Evolutionary conservation across 106 monocot species (phyloP).

Genomic region (Dendrobium nobile): DNA sequence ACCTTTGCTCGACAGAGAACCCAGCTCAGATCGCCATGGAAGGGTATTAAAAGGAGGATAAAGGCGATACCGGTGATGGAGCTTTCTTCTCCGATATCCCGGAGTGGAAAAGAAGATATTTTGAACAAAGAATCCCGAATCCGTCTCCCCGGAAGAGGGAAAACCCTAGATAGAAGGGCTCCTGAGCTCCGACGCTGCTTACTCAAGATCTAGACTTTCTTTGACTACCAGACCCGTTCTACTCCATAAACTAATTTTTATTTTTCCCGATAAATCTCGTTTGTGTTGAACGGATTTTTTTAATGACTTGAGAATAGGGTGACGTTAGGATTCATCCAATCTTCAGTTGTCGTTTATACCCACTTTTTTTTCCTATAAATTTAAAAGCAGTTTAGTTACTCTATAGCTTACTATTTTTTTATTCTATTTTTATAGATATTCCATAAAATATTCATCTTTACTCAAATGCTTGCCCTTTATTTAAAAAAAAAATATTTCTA

Average conservation of each 20-base stretch:
- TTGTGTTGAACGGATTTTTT: background rate
- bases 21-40: background rate
- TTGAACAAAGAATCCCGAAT: background rate
- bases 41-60: background rate
- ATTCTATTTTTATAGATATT: too few relatives aligned
- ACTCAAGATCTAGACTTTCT: background rate
- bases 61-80: background rate
- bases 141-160: background rate
- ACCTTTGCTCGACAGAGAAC: background rate
- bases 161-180: background rate
- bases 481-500: too few relatives aligned
- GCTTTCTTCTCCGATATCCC: background rate
- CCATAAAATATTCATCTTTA: too few relatives aligned
- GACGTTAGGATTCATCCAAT: conserved; percentile 2
- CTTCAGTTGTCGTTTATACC: background rate
- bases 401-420: too few relatives aligned
- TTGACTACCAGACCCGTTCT: background rate
- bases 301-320: background rate
- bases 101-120: background rate
- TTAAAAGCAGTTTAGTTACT: too few relatives aligned
- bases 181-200: background rate
- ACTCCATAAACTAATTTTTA: background rate
- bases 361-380: background rate
- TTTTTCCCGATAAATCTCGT: conserved; percentile 4
- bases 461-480: too few relatives aligned